Evolutionary conservation across 73 alveolate genomes (phyloP).

Genomic region (Paramecium pentaurelia): DNA sequence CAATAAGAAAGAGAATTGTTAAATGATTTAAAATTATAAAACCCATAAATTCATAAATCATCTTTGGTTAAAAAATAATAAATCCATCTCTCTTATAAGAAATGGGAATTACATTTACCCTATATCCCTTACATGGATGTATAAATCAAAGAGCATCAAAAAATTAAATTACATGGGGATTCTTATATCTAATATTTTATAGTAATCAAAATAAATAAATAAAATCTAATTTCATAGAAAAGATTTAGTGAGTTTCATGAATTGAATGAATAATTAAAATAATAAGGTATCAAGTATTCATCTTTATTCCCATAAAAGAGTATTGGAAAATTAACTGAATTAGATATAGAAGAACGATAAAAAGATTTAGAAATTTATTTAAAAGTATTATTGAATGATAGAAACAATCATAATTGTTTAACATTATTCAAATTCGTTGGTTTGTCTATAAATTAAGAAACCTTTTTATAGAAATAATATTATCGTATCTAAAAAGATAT

Average conservation of each 20-base stretch:
- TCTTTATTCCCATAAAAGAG: background rate
- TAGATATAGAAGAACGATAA: background rate
- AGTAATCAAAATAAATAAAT: background rate
- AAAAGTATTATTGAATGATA: background rate
- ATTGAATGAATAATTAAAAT: background rate
- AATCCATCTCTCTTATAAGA: background rate
- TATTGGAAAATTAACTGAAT: background rate
- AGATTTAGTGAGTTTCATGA: constrained; percentile 40
- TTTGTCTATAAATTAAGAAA: background rate
- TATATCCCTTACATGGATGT: background rate
- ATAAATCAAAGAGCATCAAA: background rate
- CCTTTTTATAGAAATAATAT: background rate
- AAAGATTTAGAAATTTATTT: constrained; percentile 17
- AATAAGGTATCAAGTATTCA: background rate
- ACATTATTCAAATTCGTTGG: background rate
- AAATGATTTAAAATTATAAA: background rate
- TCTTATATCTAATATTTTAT: background rate
- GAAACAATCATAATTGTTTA: background rate
- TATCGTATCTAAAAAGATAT: background rate
- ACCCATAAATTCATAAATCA: background rate
- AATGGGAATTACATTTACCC: background rate
- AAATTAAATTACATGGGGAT: background rate
- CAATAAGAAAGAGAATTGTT: background rate
- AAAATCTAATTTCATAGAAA: background rate
- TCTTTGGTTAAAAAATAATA: background rate